Evolutionary conservation across 441 rosid genomes (phyloP).

Genomic region (Raphanus hybrid): DNA sequence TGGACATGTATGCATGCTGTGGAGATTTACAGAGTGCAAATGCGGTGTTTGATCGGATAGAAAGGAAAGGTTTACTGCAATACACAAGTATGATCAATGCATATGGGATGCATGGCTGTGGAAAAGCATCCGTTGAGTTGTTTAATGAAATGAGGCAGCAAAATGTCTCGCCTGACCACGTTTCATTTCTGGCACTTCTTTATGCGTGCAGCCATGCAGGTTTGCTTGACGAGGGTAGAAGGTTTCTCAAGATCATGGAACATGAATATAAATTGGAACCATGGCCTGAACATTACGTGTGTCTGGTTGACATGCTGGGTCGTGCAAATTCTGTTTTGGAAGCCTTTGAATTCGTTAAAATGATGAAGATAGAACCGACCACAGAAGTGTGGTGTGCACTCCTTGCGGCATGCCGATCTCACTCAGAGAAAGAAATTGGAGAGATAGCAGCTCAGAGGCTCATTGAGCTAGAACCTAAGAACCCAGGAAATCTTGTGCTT

Average conservation of each 20-base stretch:
- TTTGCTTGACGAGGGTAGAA: constrained; percentile 71
- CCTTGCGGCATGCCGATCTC: constrained; percentile 77
- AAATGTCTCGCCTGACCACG: constrained; percentile 66
- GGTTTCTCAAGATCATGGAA: constrained; percentile 64
- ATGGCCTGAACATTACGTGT: constrained; percentile 88
- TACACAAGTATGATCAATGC: constrained; percentile 90
- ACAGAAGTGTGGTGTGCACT: constrained; percentile 94
- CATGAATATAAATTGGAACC: constrained; percentile 70
- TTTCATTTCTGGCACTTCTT: constrained; percentile 77
- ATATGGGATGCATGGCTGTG: constrained; percentile 85
- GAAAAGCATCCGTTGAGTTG: constrained; percentile 63
- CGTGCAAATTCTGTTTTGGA: constrained; percentile 74
- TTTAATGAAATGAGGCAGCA: constrained; percentile 59
- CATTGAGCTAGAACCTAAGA: constrained; percentile 55
- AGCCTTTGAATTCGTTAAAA: constrained; percentile 70
- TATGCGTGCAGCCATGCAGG: constrained; percentile 92
- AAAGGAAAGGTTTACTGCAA: constrained; percentile 53
- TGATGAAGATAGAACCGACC: constrained; percentile 66
- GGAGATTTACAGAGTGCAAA: constrained; percentile 67
- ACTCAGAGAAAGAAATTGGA: constrained; percentile 75
- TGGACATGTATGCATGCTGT: constrained; percentile 89
- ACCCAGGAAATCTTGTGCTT: constrained; percentile 87
- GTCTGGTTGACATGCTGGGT: constrained; percentile 90
- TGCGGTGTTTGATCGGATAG: constrained; percentile 50
- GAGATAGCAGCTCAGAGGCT: constrained; percentile 74